These are phyloP conservation scores for Metschnikowia picachoensis DNA, from an alignment of 805 yeast species.

Conservation along the genomic window DNA sequence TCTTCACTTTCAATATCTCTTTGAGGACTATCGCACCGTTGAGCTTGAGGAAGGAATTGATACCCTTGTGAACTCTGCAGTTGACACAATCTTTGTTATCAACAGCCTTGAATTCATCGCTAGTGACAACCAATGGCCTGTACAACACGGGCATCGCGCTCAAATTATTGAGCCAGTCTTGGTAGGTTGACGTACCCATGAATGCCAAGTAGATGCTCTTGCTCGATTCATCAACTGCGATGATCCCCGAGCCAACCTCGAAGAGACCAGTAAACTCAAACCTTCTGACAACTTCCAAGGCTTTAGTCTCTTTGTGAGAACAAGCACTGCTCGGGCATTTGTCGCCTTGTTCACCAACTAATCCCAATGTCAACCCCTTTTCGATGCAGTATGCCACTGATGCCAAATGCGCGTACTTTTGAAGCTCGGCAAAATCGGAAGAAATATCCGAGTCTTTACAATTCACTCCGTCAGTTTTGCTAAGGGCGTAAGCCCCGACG, in stretches of 20 bases:
- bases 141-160: conserved; percentile 45
- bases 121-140: conserved; percentile 37
- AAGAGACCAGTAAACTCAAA: conserved; percentile 41
- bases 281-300: conserved; percentile 36
- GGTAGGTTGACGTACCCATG: conserved; percentile 59
- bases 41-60: conserved; percentile 43
- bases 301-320: conserved; percentile 13
- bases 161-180: conserved; percentile 63
- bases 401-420: conserved; percentile 32
- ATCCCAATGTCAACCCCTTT: conserved; percentile 25
- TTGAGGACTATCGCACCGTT: conserved; percentile 35
- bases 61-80: conserved; percentile 66
- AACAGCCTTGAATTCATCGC: conserved; percentile 5
- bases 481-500: neutral
- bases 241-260: conserved; percentile 51
- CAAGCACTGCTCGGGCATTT: conserved; percentile 28
- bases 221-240: conserved; percentile 45
- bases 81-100: conserved; percentile 36
- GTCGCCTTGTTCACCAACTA: conserved; percentile 19
- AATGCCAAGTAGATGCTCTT: conserved; percentile 48
- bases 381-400: conserved; percentile 38
- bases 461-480: neutral
- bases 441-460: conserved; percentile 1
- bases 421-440: conserved; percentile 23
- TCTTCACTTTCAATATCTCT: conserved; percentile 30